Evolutionary conservation across 768 basidiomycete genomes (phyloP), one percentile per base, ranked within the genome.

Genomic region (Rhizopogon sp.): DNA sequence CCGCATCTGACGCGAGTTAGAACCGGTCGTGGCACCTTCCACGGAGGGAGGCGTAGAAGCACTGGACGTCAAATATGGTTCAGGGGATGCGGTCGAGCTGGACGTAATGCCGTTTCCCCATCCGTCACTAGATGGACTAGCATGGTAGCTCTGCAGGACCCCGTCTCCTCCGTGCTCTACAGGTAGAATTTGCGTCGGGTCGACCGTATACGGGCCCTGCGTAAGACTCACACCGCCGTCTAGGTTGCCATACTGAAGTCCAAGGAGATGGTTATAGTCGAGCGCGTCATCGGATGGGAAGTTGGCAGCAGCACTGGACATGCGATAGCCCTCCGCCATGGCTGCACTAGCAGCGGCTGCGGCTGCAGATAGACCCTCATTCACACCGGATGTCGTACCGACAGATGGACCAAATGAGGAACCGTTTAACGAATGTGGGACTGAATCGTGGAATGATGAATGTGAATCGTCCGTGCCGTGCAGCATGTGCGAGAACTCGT

Each of bases 121-220:
- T 7, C 81, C 86, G 66, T 91, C 90, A 66, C 89, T 91, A 14
- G 87, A 87, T 6, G 91, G 89, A 67, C 87, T 92, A 43, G 84
- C 74, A 64, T 86, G 88, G 72, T 82, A 83, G 58, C 74, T 75
- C 42, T 76, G 71, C 63, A 78, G 77, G 10, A 74, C 68, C 56
- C 68, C 65, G 37, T 74, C 72, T 50, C 59, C 72, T 50, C 59
- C 55, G 44, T 75, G 73, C 42, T 78, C 76, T 40, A 73, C 68
- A n/a, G 75, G 76, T 56, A 80, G 70, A 43, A 96, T 89, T 72
- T 96, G 92, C n/a, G 88, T 88, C 7, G 95, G 95, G 73, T 98
- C 92, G 56, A 98, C 89, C 37, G 88, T 90, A 71, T 80, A 89
- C 6, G 81, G 79, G 44, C 72, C 71, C 58, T 79, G 77, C 53